Conservation (phyloP, 1,139 yeast species). For the Magnusiomyces tetraspermus region DNA sequence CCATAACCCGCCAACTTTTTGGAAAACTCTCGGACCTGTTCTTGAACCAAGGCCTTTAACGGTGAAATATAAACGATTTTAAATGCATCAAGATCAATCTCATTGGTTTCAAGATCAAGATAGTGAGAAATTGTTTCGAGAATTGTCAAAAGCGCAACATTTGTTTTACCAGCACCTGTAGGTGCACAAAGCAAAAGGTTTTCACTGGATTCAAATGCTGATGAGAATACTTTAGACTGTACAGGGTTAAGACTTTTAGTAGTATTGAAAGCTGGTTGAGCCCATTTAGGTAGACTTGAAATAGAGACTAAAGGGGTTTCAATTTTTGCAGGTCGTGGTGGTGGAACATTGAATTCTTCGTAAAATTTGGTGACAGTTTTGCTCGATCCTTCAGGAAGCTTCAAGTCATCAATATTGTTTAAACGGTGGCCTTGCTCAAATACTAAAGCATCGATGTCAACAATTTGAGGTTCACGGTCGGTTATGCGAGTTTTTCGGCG, state of each 20-base stretch:
- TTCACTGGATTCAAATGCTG: constrained; percentile 60
- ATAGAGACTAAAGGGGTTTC: constrained; percentile 50
- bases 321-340: constrained; percentile 42
- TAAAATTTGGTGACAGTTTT: constrained; percentile 64
- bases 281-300: constrained; percentile 69
- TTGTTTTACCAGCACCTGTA: constrained; percentile 97
- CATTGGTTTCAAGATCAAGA: constrained; percentile 41
- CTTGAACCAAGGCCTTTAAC: constrained; percentile 87
- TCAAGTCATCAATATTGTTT: constrained; percentile 56
- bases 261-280: constrained; percentile 60
- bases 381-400: constrained; percentile 74
- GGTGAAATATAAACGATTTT: constrained; percentile 92
- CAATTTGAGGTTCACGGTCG: constrained; percentile 41
- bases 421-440: constrained; percentile 69
- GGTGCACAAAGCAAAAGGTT: constrained; percentile 90
- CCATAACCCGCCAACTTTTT: constrained; percentile 61
- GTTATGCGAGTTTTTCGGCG: constrained; percentile 17
- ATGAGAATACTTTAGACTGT: constrained; percentile 74
- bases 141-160: constrained; percentile 79
- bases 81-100: constrained; percentile 46
- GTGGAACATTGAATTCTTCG: constrained; percentile 84
- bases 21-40: constrained; percentile 81
- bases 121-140: constrained; percentile 52
- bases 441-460: constrained; percentile 54
- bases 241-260: constrained; percentile 58